Evolutionary conservation across 257 asterid species (phyloP).

Genomic region (Solanum infundibuliforme): DNA sequence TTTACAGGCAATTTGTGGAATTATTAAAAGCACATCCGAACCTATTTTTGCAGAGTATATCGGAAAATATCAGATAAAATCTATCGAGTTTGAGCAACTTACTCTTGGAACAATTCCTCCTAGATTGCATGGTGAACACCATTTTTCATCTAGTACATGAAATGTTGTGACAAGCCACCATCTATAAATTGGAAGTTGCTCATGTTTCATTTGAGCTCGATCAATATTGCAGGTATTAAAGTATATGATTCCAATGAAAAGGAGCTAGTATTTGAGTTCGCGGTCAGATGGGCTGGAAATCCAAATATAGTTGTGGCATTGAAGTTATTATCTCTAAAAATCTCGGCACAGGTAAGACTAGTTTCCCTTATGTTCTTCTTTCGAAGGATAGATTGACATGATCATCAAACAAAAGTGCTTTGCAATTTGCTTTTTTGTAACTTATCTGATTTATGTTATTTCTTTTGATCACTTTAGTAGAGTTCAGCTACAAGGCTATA

Average conservation of each 20-base stretch:
- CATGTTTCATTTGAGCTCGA: not conserved
- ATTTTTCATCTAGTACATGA: not conserved
- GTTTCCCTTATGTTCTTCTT: not conserved
- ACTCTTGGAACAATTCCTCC: slow-evolving; percentile 73
- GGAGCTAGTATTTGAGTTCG: slow-evolving; percentile 57
- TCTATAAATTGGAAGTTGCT: not conserved
- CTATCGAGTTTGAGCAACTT: slow-evolving; percentile 48
- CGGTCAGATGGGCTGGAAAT: slow-evolving; percentile 75
- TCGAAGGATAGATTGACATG: not conserved
- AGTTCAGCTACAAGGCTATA: not conserved
- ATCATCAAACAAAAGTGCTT: not conserved
- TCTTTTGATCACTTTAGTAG: not conserved
- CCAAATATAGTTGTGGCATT: slow-evolving; percentile 39
- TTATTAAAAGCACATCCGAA: slow-evolving; percentile 39
- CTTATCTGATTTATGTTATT: not conserved
- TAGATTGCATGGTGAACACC: slow-evolving; percentile 40
- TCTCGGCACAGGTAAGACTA: slow-evolving; percentile 48
- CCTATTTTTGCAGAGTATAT: slow-evolving; percentile 48
- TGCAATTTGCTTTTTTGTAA: not conserved
- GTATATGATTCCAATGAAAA: slow-evolving; percentile 54
- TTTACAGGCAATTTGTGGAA: slow-evolving; percentile 54
- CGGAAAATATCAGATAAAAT: slow-evolving; percentile 34
- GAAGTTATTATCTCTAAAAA: slow-evolving; percentile 24
- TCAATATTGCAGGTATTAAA: slow-evolving; percentile 48
- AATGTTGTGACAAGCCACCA: not conserved